A percentile compares a stretch with the other conserved stretches of the same genome.
These are phyloP conservation scores for Neopestalotiopsis sp. DNA, from an alignment of 2,329 filamentous ascomycete species.

Conservation along the genomic window DNA sequence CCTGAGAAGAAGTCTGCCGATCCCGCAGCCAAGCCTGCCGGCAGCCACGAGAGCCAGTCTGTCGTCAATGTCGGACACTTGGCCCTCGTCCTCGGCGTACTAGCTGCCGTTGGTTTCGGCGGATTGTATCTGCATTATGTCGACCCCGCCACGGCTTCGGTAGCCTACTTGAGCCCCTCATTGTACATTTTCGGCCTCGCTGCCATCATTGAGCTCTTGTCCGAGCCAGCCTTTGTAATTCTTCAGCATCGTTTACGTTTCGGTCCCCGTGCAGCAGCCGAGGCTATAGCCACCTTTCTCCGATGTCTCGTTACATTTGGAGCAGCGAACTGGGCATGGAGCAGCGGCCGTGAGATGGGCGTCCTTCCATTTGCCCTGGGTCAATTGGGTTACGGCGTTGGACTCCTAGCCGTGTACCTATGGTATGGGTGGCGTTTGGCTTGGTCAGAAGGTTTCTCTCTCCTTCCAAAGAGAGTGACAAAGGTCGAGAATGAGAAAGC, in stretches of 20 bases:
- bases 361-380: constrained; percentile 89
- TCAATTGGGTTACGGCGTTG: constrained; percentile 76
- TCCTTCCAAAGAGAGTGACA: constrained; percentile 56
- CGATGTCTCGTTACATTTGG: constrained; percentile 79
- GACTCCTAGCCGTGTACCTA: constrained; percentile 73
- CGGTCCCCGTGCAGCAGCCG: constrained; percentile 78
- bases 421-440: constrained; percentile 64
- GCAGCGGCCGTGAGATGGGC: constrained; percentile 61
- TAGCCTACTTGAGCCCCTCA: constrained; percentile 65
- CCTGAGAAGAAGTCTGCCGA: constrained; percentile 23
- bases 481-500: constrained; percentile 20
- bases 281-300: constrained; percentile 79
- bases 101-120: constrained; percentile 68
- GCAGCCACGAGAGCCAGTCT: constrained; percentile 63
- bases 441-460: constrained; percentile 66
- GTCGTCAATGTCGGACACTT: constrained; percentile 90
- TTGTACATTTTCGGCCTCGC: constrained; percentile 62
- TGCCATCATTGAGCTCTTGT: constrained; percentile 74
- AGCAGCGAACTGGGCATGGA: constrained; percentile 68
- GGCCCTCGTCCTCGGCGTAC: constrained; percentile 70
- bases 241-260: constrained; percentile 84
- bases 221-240: constrained; percentile 88
- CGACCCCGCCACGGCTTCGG: constrained; percentile 51
- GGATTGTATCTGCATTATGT: constrained; percentile 68
- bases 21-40: constrained; percentile 27